Evolutionary conservation across 306 rosid species (phyloP), one percentile per base, ranked within the genome.

Genomic region (Lupinus albus): DNA sequence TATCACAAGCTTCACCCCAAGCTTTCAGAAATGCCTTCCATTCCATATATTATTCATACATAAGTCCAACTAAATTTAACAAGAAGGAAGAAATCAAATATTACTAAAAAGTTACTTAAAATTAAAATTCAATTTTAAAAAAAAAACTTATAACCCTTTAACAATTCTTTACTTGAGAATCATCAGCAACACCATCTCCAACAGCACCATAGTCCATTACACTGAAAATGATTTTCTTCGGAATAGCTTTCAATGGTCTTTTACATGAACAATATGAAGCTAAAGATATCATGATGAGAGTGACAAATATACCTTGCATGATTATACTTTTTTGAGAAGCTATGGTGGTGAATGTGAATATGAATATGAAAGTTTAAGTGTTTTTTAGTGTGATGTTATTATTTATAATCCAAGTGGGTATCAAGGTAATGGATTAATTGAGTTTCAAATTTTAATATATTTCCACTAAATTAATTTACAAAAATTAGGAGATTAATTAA

Each of bases 151-250:
- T 28, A 20, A 58, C 13, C n/a, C n/a, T 51, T 5, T 12, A 14
- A 21, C 11, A 54, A 53, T 21, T 13, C 13, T 63, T 47, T 67
- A 76, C 75, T 9, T 61, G 57, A 16, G 80, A 76, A 61, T 76
- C 80, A 53, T 76, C 70, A 32, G 51, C 0, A 6, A 5, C 0
- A 1, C 75, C 75, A 68, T 76, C 75, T 18, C 71, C 80, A 12
- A 12, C 32, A 32, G 80, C 75, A 12, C 80, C 80, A 52, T 76
- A 76, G 42, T 69, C 52, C 15, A 44, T 61, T 12, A 76, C 80
- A 1, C 61, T 60, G 59, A 74, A 45, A 5, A 28, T 44, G 25
- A 14, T 15, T 4, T 4, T 9, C 3, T 32, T 33, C 20, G 0
- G 8, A 36, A n/a, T 30, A 30, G 11, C 35, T 30, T 57, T n/a